These are phyloP conservation scores for Hirschioporus abietinus DNA, from an alignment of 768 basidiomycete genomes.

Conservation along the genomic window DNA sequence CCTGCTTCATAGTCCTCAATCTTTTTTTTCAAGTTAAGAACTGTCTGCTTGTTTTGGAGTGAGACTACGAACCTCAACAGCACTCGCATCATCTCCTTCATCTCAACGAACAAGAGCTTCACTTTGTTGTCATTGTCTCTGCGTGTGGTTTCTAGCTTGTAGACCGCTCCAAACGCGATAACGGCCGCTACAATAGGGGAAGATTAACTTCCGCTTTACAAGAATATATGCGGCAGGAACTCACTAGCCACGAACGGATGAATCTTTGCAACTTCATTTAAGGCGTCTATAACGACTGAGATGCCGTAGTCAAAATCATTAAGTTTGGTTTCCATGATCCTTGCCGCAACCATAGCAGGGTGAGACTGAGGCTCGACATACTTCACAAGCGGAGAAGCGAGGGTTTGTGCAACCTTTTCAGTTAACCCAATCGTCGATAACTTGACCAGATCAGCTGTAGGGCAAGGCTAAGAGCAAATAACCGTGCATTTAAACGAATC, in stretches of 20 bases:
- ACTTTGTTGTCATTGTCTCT: conserved; percentile 50
- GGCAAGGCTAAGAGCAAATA: background rate
- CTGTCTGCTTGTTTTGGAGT: background rate
- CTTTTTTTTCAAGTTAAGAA: background rate
- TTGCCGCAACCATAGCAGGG: background rate
- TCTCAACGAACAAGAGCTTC: conserved; percentile 39
- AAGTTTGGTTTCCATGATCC: background rate
- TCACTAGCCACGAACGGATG: conserved; percentile 22
- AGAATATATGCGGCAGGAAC: conserved; percentile 12
- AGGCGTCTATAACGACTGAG: conserved; percentile 19
- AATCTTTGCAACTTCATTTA: conserved; percentile 23
- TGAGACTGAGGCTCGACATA: background rate
- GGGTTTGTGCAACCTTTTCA: background rate
- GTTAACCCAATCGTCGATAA: background rate
- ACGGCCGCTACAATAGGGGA: conserved; percentile 34
- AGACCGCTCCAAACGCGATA: conserved; percentile 44
- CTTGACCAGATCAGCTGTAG: background rate
- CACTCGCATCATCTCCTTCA: conserved; percentile 44
- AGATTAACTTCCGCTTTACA: background rate
- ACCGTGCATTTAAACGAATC: background rate
- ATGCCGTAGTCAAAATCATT: conserved; percentile 19
- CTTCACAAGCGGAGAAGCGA: background rate
- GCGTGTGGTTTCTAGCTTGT: conserved; percentile 42
- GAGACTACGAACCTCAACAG: conserved; percentile 36
- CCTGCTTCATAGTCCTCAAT: background rate